These are phyloP conservation scores for Coccomyxa subellipsoidea DNA, from an alignment of 163 green algal genomes.

Conservation along the genomic window DNA sequence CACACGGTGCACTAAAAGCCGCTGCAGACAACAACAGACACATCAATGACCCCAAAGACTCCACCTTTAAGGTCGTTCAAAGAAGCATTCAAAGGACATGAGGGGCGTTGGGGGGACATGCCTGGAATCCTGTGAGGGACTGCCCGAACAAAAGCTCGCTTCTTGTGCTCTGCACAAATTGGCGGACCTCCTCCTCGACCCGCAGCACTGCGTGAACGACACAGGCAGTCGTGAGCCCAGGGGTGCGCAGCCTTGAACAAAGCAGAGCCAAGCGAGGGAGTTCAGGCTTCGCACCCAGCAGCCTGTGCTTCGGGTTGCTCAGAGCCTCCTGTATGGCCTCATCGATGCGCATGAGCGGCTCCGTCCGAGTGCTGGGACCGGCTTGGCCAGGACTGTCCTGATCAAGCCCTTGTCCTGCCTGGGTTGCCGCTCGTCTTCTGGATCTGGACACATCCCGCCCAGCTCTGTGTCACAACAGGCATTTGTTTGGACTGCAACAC, in stretches of 20 bases:
- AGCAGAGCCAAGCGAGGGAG: neutral
- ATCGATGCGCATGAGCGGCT: neutral
- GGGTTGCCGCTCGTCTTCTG: neutral
- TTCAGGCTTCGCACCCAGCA: neutral
- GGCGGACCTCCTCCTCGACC: neutral
- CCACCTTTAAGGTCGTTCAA: neutral
- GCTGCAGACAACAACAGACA: neutral
- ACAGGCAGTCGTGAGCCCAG: neutral
- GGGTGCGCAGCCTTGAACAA: neutral
- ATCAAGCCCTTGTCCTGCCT: neutral
- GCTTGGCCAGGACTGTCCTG: neutral
- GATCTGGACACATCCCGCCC: neutral
- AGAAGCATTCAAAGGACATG: neutral
- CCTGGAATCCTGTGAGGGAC: neutral
- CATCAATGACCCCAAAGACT: neutral
- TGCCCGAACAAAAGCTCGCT: neutral
- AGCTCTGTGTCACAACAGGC: neutral
- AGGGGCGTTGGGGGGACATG: neutral
- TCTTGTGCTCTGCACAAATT: neutral
- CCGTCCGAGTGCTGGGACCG: neutral
- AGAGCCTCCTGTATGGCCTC: neutral
- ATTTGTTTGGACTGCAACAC: neutral
- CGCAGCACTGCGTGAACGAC: neutral
- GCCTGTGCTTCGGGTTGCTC: neutral
- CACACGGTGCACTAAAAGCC: neutral